These are phyloP conservation scores for Nemophila menziesii DNA, from an alignment of 257 asterid species.

Conservation along the genomic window DNA sequence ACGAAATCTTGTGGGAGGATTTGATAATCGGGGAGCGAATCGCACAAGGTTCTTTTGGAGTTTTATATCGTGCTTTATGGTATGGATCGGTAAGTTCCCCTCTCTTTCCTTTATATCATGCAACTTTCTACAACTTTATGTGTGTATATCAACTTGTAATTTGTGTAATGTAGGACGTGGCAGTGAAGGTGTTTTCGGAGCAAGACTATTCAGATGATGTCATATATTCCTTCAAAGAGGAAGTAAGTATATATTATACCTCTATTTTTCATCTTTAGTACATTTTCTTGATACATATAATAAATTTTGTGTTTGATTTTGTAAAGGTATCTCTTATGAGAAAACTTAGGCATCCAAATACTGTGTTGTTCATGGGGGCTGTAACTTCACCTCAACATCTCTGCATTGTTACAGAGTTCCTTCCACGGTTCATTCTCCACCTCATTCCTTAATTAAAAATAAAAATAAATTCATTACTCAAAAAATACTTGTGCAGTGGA, in stretches of 20 bases:
- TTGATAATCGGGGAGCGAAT: constrained; percentile 79
- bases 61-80: constrained; percentile 92
- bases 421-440: constrained; percentile 60
- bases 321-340: constrained; percentile 88
- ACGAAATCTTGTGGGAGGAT: constrained; percentile 90
- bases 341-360: constrained; percentile 86
- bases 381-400: constrained; percentile 83
- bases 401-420: constrained; percentile 95
- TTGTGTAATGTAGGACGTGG: constrained; percentile 99
- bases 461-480: too few relatives aligned
- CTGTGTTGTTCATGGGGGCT: constrained; percentile 94
- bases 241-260: constrained; percentile 60
- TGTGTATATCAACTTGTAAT: too few relatives aligned
- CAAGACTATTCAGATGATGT: constrained; percentile 78
- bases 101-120: constrained; percentile 22
- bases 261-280: too few relatives aligned
- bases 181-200: constrained; percentile 84
- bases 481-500: constrained; percentile 76
- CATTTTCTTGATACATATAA: neutral
- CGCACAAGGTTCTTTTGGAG: constrained; percentile 96
- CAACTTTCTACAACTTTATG: too few relatives aligned
- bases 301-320: constrained; percentile 3
- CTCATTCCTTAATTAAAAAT: constrained; percentile 7
- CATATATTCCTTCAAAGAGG: constrained; percentile 75
- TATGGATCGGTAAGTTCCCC: constrained; percentile 86